Percentiles rank a stretch among this genome's conserved stretches.
phyloP scores from a whole-genome alignment of 352 stramenopile species.

The Phytophthora tubulina region DNA sequence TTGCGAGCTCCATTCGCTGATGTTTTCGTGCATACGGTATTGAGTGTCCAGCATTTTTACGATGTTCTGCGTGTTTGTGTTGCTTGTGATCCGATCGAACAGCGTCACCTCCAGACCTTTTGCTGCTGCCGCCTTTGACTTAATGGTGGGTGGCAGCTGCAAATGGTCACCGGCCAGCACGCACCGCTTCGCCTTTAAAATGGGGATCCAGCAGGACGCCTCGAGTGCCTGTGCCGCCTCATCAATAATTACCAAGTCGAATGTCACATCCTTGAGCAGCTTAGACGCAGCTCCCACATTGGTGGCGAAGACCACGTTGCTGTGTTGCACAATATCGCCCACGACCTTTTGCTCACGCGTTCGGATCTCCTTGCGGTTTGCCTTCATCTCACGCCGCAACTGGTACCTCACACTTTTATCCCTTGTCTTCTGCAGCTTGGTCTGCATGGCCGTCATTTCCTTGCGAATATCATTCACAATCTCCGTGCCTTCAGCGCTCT shows the following conservation, averaged over 20 bases:
- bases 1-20: slow-evolving; percentile 95
- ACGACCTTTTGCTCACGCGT: slow-evolving; percentile 95
- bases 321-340: slow-evolving; percentile 88
- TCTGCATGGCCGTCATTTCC: slow-evolving; percentile 86
- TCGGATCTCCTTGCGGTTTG: slow-evolving; percentile 95
- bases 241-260: slow-evolving; percentile 98
- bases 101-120: slow-evolving; percentile 93
- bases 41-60: slow-evolving; percentile 96
- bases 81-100: slow-evolving; percentile 95
- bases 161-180: slow-evolving; percentile 95
- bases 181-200: slow-evolving; percentile 91
- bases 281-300: slow-evolving; percentile 95
- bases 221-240: slow-evolving; percentile 98
- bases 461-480: slow-evolving; percentile 96
- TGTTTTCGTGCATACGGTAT: slow-evolving; percentile 97
- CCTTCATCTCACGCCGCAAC: slow-evolving; percentile 87
- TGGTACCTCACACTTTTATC: slow-evolving; percentile 60
- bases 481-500: slow-evolving; percentile 93
- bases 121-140: slow-evolving; percentile 82
- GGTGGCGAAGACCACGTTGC: slow-evolving; percentile 96
- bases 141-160: slow-evolving; percentile 98
- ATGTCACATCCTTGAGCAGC: slow-evolving; percentile 90
- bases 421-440: slow-evolving; percentile 62
- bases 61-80: slow-evolving; percentile 56
- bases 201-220: slow-evolving; percentile 96